A percentile compares a stretch with the other conserved stretches of the same genome.
Conservation (phyloP, 2,329 filamentous ascomycete genomes). For the Rutstroemia sp. region DNA sequence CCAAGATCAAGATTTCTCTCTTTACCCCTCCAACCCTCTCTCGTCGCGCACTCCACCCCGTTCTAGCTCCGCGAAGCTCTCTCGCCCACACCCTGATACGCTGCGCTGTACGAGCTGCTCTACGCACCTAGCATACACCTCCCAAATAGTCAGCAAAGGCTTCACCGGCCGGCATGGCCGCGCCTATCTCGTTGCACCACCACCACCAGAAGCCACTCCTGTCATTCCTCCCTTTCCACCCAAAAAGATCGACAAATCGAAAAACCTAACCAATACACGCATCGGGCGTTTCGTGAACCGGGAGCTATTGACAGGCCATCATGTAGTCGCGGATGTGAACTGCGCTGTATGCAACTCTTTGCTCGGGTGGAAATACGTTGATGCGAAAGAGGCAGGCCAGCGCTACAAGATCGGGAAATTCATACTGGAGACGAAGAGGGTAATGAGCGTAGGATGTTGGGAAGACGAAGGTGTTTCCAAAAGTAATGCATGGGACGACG, state of each 20-base stretch:
- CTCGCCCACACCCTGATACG: conserved; percentile 43
- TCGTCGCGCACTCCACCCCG: neutral
- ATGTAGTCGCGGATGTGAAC: conserved; percentile 56
- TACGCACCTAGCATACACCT: conserved; percentile 51
- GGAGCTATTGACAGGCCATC: conserved; percentile 53
- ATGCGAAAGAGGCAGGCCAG: conserved; percentile 51
- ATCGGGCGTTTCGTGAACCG: conserved; percentile 48
- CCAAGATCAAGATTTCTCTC: neutral
- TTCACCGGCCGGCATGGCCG: conserved; percentile 60
- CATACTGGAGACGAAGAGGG: conserved; percentile 55
- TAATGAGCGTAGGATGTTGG: conserved; percentile 47
- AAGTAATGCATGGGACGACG: neutral
- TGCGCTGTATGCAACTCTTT: conserved; percentile 49
- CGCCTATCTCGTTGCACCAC: conserved; percentile 49
- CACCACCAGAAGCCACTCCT: conserved; percentile 11
- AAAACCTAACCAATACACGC: conserved; percentile 45
- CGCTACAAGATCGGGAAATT: conserved; percentile 64
- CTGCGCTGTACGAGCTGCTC: conserved; percentile 53
- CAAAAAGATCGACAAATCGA: conserved; percentile 8
- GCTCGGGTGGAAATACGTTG: conserved; percentile 63
- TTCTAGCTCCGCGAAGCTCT: conserved; percentile 25
- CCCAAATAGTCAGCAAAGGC: conserved; percentile 57
- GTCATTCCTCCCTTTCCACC: conserved; percentile 1
- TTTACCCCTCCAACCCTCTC: no score
- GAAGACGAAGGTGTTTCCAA: conserved; percentile 34